Evolutionary conservation across 2,329 filamentous ascomycete species (phyloP), one percentile per base, ranked within the genome.

Genomic region (Orbilia oligospora): DNA sequence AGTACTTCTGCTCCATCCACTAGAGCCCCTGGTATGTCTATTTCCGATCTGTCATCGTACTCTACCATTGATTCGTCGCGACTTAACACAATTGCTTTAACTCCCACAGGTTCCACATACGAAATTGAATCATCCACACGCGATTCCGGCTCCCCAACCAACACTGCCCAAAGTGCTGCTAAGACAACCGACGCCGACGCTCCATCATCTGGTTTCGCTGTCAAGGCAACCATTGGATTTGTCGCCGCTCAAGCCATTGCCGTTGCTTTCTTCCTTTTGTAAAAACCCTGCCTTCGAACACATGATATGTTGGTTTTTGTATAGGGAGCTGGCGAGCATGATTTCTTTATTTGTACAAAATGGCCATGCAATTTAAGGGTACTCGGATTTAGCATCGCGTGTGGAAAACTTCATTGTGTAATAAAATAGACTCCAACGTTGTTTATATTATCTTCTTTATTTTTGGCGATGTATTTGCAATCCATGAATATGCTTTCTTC

Each of bases 261-360:
- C 41, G 68, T 55, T 71, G 75, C 75, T 71, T 78, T 78, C 68
- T 72, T 78, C 68, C 75, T 78, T 64, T 58, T 78, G 68, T 78
- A 78, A 78, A 69, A 27, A 61, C 55, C 18, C 49, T 27, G 33
- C 22, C 30, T 48, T 16, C 4, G 9, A 20, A 12, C 16, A 18
- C 3, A 55, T 27, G 18, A 30, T 58, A 61, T n/a, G n/a, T 55
- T 55, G 41, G 61, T 30, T 61, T n/a, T 68, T 63, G 58, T 67
- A 51, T 53, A 14, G 27, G 46, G 36, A 64, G 38, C 51, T 14
- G 55, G 68, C 33, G 36, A 33, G 66, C 12, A 41, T 49, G 20
- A 18, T 30, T 64, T 69, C 51, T 41, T 69, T 53, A 64, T 53
- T 55, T 61, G 56, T 61, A 61, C 20, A 56, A 41, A 68, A 78